phyloP scores from a whole-genome alignment of 2,329 filamentous ascomycete species.

The Bipolaris sorokiniana region DNA sequence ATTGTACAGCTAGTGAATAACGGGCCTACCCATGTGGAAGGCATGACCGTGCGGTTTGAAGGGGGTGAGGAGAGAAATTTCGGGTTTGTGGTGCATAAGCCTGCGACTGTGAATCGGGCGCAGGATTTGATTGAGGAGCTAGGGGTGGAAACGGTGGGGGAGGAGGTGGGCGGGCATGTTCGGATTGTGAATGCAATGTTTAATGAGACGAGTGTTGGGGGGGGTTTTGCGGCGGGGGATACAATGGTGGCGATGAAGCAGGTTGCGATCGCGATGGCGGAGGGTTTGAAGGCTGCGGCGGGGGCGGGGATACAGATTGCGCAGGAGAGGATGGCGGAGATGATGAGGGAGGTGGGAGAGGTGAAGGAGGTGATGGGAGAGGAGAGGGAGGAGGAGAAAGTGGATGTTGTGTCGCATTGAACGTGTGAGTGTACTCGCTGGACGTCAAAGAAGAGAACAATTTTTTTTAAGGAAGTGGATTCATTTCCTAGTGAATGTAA shows the following conservation, averaged over 20 bases:
- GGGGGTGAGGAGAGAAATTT: constrained; percentile 31
- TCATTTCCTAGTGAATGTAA: not conserved
- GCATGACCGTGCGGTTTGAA: constrained; percentile 41
- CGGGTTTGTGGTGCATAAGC: constrained; percentile 37
- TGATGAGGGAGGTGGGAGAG: not conserved
- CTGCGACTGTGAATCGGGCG: constrained; percentile 38
- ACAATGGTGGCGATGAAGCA: constrained; percentile 43
- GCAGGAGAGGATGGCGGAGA: constrained; percentile 20
- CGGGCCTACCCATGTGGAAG: constrained; percentile 30
- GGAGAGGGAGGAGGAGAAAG: constrained; percentile 11
- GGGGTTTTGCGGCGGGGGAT: constrained; percentile 63
- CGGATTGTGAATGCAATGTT: constrained; percentile 53
- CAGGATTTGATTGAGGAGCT: constrained; percentile 42
- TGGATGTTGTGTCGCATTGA: constrained; percentile 1
- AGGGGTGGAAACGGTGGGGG: constrained; percentile 48
- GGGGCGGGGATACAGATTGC: constrained; percentile 35
- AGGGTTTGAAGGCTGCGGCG: constrained; percentile 37
- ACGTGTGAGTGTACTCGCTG: too few relatives aligned
- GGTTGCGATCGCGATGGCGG: constrained; percentile 38
- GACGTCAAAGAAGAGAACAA: too few relatives aligned
- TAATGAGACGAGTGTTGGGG: constrained; percentile 57
- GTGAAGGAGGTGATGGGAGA: not conserved
- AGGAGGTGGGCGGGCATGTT: constrained; percentile 52
- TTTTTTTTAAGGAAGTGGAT: not conserved
- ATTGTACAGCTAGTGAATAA: constrained; percentile 37